Evolutionary conservation across 2,329 filamentous ascomycete species (phyloP).

Genomic region (Calonectria montana): DNA sequence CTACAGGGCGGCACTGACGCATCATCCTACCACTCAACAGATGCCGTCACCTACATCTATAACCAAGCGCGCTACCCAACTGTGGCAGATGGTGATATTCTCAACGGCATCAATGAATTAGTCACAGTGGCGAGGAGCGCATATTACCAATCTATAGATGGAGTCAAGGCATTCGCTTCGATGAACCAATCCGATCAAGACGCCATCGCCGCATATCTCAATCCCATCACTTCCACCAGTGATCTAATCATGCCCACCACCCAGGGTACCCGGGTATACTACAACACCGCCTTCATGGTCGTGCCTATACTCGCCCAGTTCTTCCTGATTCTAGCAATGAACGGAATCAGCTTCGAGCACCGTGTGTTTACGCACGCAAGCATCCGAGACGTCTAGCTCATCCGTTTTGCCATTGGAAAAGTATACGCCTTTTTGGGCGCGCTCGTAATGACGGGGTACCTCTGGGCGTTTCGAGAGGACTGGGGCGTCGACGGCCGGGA

Average conservation of each 20-base stretch:
- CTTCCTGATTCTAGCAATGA: conserved; percentile 42
- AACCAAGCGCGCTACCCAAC: conserved; percentile 51
- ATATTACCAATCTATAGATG: conserved; percentile 40
- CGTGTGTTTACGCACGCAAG: conserved; percentile 31
- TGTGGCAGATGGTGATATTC: conserved; percentile 42
- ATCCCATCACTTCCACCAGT: conserved; percentile 44
- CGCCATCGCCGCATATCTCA: conserved; percentile 44
- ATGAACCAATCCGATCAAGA: conserved; percentile 36
- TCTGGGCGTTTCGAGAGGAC: conserved; percentile 57
- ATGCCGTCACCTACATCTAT: conserved; percentile 49
- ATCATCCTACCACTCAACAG: conserved; percentile 45
- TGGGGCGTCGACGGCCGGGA: conserved; percentile 51
- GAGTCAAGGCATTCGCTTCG: conserved; percentile 28
- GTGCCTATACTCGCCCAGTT: conserved; percentile 48
- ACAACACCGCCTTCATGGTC: conserved; percentile 54
- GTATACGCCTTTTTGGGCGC: conserved; percentile 50
- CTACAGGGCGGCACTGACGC: conserved; percentile 37
- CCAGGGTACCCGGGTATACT: conserved; percentile 48
- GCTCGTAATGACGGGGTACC: conserved; percentile 51
- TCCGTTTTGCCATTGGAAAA: conserved; percentile 42
- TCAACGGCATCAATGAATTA: conserved; percentile 43
- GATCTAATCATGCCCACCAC: conserved; percentile 47
- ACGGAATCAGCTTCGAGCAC: conserved; percentile 35
- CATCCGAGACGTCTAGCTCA: conserved; percentile 40
- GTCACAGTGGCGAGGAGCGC: conserved; percentile 36